Evolutionary conservation across 2,329 filamentous ascomycete species (phyloP), one percentile per base, ranked within the genome.

Genomic region (Alternaria consortialis): DNA sequence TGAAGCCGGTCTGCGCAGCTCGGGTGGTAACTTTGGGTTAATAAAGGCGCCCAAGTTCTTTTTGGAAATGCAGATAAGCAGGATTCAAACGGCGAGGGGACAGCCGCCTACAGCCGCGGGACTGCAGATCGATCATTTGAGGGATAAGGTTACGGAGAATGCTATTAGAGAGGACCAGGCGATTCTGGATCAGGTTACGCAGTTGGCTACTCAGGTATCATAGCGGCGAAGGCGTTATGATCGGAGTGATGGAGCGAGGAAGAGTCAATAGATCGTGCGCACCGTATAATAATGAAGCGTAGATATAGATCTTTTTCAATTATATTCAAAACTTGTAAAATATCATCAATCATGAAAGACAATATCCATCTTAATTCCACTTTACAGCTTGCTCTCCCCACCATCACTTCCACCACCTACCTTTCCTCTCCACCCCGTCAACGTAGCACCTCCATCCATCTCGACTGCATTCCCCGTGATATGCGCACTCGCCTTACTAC

Each of bases 41-140:
- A 84, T 88, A 76, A 88, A 88, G 76, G 84, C 85, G 5, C 87
- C 87, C 63, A 88, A 88, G 76, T 89, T 89, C 82, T 88, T 88
- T 74, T 73, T 88, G 42, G 78, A 83, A 60, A 85, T 87, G 73
- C 87, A 89, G 76, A 81, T 88, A 34, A 83, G 84, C 40, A 80
- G 86, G 23, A 88, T 88, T 65, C 80, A 86, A 75, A 86, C 85
- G 0, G 87, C 87, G 0, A 85, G 88, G 77, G 86, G 87, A 0
- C 84, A 83, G 53, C 74, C 82, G 42, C 86, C 85, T 2, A 78
- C 80, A 0, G 83, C 78, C n/a, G 75, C 86, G 0, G 84, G 83
- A 8, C 75, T 79, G 69, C 83, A 84, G 72, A 85, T 88, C 9
- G 82, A 87, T 53, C 86, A 88, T 72, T 76, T 88, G 58, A 73